phyloP scores from a whole-genome alignment of 176 grass and related monocot genomes.

The Poa annua region DNA sequence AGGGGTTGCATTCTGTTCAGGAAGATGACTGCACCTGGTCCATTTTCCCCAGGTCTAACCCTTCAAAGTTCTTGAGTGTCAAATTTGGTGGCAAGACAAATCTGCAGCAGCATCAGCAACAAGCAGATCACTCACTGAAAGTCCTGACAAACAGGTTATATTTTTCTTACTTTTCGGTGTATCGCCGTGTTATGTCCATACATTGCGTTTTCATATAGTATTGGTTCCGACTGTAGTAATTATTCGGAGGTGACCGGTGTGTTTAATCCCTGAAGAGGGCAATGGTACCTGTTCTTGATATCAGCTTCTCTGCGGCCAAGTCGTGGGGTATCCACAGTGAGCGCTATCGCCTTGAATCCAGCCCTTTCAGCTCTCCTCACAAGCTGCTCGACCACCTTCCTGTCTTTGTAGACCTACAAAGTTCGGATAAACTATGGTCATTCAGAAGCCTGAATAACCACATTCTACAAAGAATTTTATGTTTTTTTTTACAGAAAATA shows the following conservation, averaged over 20 bases:
- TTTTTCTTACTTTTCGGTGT: neutral
- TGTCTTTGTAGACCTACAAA: conserved; percentile 88
- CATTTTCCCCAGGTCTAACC: conserved; percentile 91
- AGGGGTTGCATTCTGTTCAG: conserved; percentile 5
- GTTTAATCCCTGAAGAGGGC: conserved; percentile 6
- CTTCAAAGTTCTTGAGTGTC: conserved; percentile 95
- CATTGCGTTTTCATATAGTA: neutral
- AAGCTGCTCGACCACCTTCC: conserved; percentile 90
- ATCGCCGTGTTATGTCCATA: neutral
- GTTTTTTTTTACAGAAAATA: too few species aligned
- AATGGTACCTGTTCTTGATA: conserved; percentile 87
- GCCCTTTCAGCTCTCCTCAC: conserved; percentile 92
- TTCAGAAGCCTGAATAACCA: neutral
- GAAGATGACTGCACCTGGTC: conserved; percentile 61
- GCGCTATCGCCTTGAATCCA: conserved; percentile 97
- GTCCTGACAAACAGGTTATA: neutral
- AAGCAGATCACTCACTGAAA: neutral
- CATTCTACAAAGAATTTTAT: neutral
- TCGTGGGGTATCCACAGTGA: conserved; percentile 90
- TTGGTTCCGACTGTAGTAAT: neutral
- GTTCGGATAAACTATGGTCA: neutral
- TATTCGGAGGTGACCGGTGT: neutral
- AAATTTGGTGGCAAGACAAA: conserved; percentile 88
- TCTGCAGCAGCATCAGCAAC: conserved; percentile 45
- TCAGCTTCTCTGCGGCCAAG: conserved; percentile 96